Evolutionary conservation across 345 rosid genomes (phyloP).

Genomic region (Reutealis trisperma): DNA sequence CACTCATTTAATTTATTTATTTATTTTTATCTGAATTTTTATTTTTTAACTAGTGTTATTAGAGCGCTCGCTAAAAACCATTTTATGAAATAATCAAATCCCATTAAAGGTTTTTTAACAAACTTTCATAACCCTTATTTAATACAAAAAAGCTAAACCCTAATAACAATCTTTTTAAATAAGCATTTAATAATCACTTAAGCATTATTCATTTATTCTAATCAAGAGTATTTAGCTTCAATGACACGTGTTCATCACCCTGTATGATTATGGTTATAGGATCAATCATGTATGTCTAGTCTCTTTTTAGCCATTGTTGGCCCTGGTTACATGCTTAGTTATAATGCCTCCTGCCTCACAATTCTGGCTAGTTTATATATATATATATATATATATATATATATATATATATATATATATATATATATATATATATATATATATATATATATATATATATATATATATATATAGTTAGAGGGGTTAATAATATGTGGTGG

Average conservation of each 20-base stretch:
- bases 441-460: too few relatives aligned
- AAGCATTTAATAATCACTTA: conserved; percentile 17
- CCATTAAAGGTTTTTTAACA: conserved; percentile 22
- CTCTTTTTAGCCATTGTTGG: conserved; percentile 30
- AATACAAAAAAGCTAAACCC: conserved; percentile 35
- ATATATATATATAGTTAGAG: too few relatives aligned
- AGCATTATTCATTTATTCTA: conserved; percentile 17
- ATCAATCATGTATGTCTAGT: conserved; percentile 43
- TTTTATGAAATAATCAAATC: conserved; percentile 23
- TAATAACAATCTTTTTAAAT: conserved; percentile 17
- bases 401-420: too few relatives aligned
- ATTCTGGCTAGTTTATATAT: conserved; percentile 11
- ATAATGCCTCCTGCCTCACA: conserved; percentile 42
- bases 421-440: too few relatives aligned
- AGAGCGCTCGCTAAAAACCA: neutral
- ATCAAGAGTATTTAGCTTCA: conserved; percentile 31
- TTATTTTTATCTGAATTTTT: too few relatives aligned
- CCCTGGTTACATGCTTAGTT: conserved; percentile 44
- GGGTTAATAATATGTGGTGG: conserved; percentile 23
- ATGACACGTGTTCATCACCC: conserved; percentile 20
- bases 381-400: too few relatives aligned
- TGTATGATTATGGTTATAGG: conserved; percentile 28
- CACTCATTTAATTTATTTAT: too few relatives aligned
- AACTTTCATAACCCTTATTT: conserved; percentile 17
- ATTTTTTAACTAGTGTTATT: too few relatives aligned